Conservation (phyloP, 352 stramenopile species). For the Phytophthora cactorum region DNA sequence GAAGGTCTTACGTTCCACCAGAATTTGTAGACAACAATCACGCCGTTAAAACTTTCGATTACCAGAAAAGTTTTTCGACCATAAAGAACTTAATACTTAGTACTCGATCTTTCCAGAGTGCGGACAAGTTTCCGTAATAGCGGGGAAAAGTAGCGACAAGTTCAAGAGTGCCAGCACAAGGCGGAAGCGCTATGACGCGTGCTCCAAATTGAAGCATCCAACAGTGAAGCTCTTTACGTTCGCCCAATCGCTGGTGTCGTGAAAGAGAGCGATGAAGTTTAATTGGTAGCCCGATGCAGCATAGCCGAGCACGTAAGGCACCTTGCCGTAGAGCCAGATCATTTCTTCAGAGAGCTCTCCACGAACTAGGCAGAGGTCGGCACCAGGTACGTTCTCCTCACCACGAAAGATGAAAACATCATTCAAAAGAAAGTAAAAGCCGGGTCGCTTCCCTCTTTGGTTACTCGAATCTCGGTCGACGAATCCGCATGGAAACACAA, state of each 20-base stretch:
- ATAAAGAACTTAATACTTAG: no score
- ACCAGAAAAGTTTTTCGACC: no score
- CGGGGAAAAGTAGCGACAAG: conserved; percentile 6
- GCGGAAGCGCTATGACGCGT: neutral
- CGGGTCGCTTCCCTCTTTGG: conserved; percentile 1
- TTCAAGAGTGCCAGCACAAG: conserved; percentile 19
- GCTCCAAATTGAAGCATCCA: conserved; percentile 4
- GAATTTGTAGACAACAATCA: no score
- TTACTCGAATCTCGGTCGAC: conserved; percentile 3
- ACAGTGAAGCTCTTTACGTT: no score
- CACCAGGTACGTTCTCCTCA: conserved; percentile 5
- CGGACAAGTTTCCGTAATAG: conserved; percentile 5
- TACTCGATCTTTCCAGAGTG: conserved; percentile 1
- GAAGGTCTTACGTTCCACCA: no score
- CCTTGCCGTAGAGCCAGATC: conserved; percentile 3
- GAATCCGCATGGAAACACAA: neutral
- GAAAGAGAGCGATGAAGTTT: conserved; percentile 8
- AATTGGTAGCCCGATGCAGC: conserved; percentile 11
- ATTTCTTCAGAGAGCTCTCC: neutral
- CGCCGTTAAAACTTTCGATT: no score
- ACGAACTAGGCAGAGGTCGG: neutral
- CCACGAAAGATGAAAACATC: conserved; percentile 15
- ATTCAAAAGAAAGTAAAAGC: conserved; percentile 17
- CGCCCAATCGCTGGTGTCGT: neutral
- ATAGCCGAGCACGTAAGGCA: conserved; percentile 23